Percentiles rank a stretch among this genome's conserved stretches.
Conservation (phyloP, 371 early-diverging fungal species). For the Thermomucor indicae-seudaticae region DNA sequence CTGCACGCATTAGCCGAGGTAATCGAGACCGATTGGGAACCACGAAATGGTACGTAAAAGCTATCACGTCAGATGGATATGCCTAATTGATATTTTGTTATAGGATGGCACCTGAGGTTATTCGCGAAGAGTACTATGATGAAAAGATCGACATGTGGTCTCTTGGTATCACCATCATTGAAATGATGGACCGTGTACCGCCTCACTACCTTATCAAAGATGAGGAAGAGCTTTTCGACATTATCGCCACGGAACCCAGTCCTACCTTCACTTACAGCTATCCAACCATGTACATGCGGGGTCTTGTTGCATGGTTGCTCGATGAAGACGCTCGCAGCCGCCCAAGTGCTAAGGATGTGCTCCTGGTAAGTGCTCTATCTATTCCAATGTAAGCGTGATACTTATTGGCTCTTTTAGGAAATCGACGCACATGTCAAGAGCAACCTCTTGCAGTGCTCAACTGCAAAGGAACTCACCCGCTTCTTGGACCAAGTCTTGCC, state of each 20-base stretch:
- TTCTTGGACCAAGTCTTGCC: slow-evolving; percentile 29
- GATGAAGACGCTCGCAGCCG: slow-evolving; percentile 35
- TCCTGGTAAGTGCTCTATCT: slow-evolving; percentile 18
- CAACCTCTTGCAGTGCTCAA: slow-evolving; percentile 32
- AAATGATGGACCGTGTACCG: slow-evolving; percentile 56
- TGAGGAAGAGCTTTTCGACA: slow-evolving; percentile 38
- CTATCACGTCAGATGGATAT: background rate
- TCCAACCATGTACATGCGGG: slow-evolving; percentile 48
- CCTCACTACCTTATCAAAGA: slow-evolving; percentile 47
- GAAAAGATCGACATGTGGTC: slow-evolving; percentile 97
- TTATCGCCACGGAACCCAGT: slow-evolving; percentile 35
- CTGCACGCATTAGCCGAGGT: slow-evolving; percentile 31
- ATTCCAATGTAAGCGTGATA: background rate
- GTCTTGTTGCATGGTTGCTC: slow-evolving; percentile 45
- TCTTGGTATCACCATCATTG: slow-evolving; percentile 80
- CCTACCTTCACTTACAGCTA: slow-evolving; percentile 49
- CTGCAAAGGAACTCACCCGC: slow-evolving; percentile 23
- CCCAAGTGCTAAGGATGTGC: slow-evolving; percentile 39
- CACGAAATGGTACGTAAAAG: slow-evolving; percentile 70
- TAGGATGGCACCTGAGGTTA: slow-evolving; percentile 93
- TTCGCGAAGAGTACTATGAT: slow-evolving; percentile 82
- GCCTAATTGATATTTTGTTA: background rate
- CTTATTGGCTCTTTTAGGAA: slow-evolving; percentile 13
- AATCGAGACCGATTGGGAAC: slow-evolving; percentile 93
- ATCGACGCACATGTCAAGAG: slow-evolving; percentile 32